A percentile compares a stretch with the other conserved stretches of the same genome.
phyloP scores from a whole-genome alignment of 495 filamentous ascomycete species.

The Annulohypoxylon stygium region DNA sequence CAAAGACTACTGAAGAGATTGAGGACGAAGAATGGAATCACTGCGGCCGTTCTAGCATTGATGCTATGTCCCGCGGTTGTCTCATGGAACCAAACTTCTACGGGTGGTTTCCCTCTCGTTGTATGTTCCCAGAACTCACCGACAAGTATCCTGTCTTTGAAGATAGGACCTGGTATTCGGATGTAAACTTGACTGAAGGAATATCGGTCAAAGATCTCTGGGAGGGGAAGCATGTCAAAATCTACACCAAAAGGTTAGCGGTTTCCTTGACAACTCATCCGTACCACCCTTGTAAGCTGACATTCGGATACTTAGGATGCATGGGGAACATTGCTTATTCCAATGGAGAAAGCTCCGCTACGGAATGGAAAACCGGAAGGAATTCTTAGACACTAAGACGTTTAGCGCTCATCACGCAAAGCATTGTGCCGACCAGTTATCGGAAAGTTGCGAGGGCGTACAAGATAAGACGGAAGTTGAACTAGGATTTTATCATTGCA shows the following conservation, averaged over 20 bases:
- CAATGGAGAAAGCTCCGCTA: slow-evolving; percentile 37
- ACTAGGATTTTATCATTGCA: slow-evolving; percentile 35
- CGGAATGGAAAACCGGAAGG: slow-evolving; percentile 34
- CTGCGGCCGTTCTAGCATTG: slow-evolving; percentile 33
- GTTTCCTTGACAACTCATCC: neutral
- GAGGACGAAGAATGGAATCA: slow-evolving; percentile 38
- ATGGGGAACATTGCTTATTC: slow-evolving; percentile 37
- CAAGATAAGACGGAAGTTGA: slow-evolving; percentile 35
- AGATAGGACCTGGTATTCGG: slow-evolving; percentile 29
- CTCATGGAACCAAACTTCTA: slow-evolving; percentile 48
- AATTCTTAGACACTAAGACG: slow-evolving; percentile 35
- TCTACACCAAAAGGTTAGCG: slow-evolving; percentile 30
- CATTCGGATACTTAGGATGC: slow-evolving; percentile 18
- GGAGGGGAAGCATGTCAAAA: slow-evolving; percentile 33
- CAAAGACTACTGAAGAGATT: slow-evolving; percentile 18
- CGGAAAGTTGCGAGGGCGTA: slow-evolving; percentile 31
- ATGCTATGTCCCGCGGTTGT: slow-evolving; percentile 38
- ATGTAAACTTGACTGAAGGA: slow-evolving; percentile 32
- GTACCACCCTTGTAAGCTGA: slow-evolving; percentile 1
- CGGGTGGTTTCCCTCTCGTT: slow-evolving; percentile 45
- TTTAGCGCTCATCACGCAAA: slow-evolving; percentile 38
- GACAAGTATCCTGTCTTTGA: slow-evolving; percentile 34
- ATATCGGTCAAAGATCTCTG: slow-evolving; percentile 29
- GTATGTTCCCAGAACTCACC: slow-evolving; percentile 38
- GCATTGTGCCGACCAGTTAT: slow-evolving; percentile 38